Base-by-base conservation (phyloP, 2,329 filamentous ascomycete species). In the Fusarium albosuccineum region DNA sequence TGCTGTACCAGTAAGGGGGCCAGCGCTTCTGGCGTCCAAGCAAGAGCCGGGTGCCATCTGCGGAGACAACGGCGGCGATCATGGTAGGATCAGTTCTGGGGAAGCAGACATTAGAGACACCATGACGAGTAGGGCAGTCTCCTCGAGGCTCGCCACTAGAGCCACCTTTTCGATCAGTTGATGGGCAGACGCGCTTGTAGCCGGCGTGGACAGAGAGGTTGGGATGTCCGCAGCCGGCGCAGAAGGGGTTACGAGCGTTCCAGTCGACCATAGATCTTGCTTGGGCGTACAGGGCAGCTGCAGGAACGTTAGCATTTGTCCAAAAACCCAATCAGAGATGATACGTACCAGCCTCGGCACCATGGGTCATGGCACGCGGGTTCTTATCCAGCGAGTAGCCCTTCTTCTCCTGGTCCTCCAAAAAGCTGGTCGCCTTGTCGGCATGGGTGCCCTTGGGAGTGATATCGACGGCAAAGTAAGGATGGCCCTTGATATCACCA, bases 231-330 rank as follows among this genome's bases (percentile, higher is more conserved):
- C 96, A 99, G 57, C 91, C 91, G 33, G 90, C 94, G 78, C 96
- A 99, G 84, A 93, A 99, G 30, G 91, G 92, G 80, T 97, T 97
- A 52, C 95, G 91, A 27, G 85, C 85, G 81, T 99, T 98, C 96
- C 96, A 99, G 82, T 98, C 96, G 36, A 97, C 83, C 27, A 97
- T 85, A 45, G 94, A 92, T 57, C 95, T 90, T 8, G 94, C 92
- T 79, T 97, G 93, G 13, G 93, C 95, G 71, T 94, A 97, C 45
- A 97, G 92, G 50, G 94, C 93, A 61, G 94, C 96, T 96, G 65
- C 14, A 29, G 51, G 16, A 26, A 42, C 44, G 50, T 73, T 44
- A 71, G 58, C 22, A 27, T 72, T 16, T 22, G 29, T 27, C 3
- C 26, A 22, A 30, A 29, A 42, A 14, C 16, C 46, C 27, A 42